Percentiles rank a stretch among this genome's conserved stretches.
Evolutionary conservation across 345 rosid genomes (phyloP).

Genomic region (Balakata baccata): DNA sequence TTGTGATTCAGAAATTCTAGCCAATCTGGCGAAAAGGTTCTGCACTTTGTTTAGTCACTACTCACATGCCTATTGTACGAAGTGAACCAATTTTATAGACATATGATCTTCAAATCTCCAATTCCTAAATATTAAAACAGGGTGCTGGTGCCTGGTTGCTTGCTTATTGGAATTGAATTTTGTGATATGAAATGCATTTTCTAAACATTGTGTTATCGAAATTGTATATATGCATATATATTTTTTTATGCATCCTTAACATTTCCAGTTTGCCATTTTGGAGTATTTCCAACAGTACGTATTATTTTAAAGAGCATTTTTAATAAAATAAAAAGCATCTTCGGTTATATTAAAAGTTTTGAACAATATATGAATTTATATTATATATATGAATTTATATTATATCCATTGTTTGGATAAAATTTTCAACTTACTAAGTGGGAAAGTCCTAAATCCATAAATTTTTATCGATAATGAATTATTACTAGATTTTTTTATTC

Average conservation of each 20-base stretch:
- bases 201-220: not conserved
- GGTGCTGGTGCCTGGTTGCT: conserved; percentile 18
- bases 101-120: conserved; percentile 3
- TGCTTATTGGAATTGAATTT: conserved; percentile 16
- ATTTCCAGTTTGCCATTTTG: not conserved
- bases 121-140: conserved; percentile 5
- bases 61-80: conserved; percentile 12
- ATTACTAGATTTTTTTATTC: too few species aligned
- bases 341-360: too few species aligned
- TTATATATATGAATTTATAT: too few species aligned
- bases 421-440: too few species aligned
- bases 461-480: too few species aligned
- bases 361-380: too few species aligned
- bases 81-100: conserved; percentile 1
- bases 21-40: conserved; percentile 1
- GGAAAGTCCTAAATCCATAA: too few species aligned
- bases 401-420: too few species aligned
- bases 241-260: not conserved
- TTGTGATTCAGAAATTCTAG: conserved; percentile 80
- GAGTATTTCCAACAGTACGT: too few species aligned
- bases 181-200: not conserved
- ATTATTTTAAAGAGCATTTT: too few species aligned
- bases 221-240: conserved; percentile 11
- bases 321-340: too few species aligned
- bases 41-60: not conserved